Evolutionary conservation across 202 grass and related monocot genomes (phyloP), one percentile per base, ranked within the genome.

Genomic region (Eragrostis tef): DNA sequence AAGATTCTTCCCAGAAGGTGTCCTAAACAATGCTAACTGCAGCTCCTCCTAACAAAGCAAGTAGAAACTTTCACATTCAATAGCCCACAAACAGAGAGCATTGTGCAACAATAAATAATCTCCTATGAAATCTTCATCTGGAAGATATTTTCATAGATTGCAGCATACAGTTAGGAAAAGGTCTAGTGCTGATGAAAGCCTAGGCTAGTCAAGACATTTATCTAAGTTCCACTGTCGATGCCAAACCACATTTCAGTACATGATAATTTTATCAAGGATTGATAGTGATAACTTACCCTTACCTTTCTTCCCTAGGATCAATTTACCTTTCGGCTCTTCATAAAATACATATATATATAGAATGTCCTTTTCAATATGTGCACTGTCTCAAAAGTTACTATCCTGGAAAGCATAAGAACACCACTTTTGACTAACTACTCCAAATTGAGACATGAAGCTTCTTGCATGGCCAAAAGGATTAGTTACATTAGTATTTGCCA

Each of bases 21-120:
- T 83, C 63, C 74, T 71, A 29, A 88, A 88, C 56, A 91, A 79
- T 21, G 89, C 86, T 62, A 91, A 50, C 54, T 88, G 89, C 59
- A 91, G 64, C 64, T 91, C 86, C 81, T 91, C 89, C 86, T 91
- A 43, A 54, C 64, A 73, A 81, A 14, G 3, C 3, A 85, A 43
- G 50, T 43, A 34, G 29, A 31, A 45, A 14, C 0, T 3, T 70
- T 52, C 39, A 62, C 13, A 53, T 31, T 20, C 72, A 34, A 20
- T 79, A 31, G 42, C 45, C 14, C 63, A 71, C 5, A 79, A 78
- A 64, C 10, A 44, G 11, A 41, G 16, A 49, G 15, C 6, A 84
- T 39, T 43, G 22, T 36, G 16, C 12, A 49, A 45, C 6, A 50
- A 34, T 70, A 73, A 43, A 67, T 81, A 25, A 70, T 69, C 25